phyloP scores from a whole-genome alignment of 2,329 filamentous ascomycete species.

The Tolypocladium sp. region DNA sequence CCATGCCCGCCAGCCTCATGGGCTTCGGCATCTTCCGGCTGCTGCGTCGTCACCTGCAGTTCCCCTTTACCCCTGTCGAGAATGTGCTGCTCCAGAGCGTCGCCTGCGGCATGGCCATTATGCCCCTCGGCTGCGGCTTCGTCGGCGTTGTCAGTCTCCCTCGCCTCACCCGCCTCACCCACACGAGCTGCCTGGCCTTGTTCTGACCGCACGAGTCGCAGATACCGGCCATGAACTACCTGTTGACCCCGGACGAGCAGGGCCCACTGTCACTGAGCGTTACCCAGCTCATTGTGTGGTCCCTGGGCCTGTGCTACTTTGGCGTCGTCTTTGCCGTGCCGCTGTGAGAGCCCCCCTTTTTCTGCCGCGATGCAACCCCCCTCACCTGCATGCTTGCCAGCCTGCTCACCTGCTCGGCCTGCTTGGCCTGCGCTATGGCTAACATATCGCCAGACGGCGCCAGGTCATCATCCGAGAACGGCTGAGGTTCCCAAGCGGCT shows the following conservation, averaged over 20 bases:
- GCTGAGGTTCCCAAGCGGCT: constrained; percentile 89
- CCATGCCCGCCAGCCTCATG: constrained; percentile 90
- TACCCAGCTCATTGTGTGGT: constrained; percentile 80
- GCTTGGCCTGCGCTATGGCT: background rate
- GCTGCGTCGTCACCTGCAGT: constrained; percentile 59
- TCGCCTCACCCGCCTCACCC: background rate
- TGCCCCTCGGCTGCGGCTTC: constrained; percentile 92
- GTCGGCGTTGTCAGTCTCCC: constrained; percentile 63
- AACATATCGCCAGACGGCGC: constrained; percentile 41
- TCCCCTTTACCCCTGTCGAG: constrained; percentile 88
- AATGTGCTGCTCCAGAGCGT: constrained; percentile 97
- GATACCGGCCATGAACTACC: constrained; percentile 83
- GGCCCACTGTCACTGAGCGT: constrained; percentile 65
- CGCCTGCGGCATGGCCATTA: constrained; percentile 88
- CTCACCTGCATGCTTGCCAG: no score
- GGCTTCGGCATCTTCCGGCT: constrained; percentile 90
- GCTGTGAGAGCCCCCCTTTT: constrained; percentile 36
- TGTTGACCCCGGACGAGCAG: constrained; percentile 68
- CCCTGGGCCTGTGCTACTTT: constrained; percentile 88
- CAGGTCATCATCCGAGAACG: constrained; percentile 92
- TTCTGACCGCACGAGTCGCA: constrained; percentile 12
- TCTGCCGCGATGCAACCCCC: background rate
- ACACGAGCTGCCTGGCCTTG: background rate
- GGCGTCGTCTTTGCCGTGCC: constrained; percentile 95
- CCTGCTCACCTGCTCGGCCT: background rate